These are phyloP conservation scores for Allomyces macrogynus DNA, from an alignment of 192 early-diverging fungal species.

Conservation along the genomic window DNA sequence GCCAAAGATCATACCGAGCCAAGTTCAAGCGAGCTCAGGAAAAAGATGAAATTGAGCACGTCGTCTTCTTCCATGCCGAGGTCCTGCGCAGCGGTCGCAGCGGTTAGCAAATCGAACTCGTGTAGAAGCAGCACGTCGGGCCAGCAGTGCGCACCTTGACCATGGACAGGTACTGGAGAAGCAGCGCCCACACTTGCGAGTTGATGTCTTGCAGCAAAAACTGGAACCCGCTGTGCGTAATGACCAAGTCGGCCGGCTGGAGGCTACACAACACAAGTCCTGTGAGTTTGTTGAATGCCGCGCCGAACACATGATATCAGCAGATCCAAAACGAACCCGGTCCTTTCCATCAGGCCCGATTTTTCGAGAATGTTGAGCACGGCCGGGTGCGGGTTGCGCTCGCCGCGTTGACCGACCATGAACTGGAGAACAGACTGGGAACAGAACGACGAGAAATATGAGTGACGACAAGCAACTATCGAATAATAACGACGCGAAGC, in stretches of 20 bases:
- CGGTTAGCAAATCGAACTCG: background rate
- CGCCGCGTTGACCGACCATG: slow-evolving; percentile 66
- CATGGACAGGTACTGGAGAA: slow-evolving; percentile 79
- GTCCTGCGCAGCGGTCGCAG: too few species aligned
- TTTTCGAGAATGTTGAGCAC: slow-evolving; percentile 49
- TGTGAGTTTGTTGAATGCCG: background rate
- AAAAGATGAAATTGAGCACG: slow-evolving; percentile 82
- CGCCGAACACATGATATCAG: background rate
- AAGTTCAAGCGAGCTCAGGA: slow-evolving; percentile 72
- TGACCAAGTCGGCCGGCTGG: slow-evolving; percentile 24
- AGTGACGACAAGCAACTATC: background rate
- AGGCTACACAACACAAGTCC: slow-evolving; percentile 3
- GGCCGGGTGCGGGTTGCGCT: slow-evolving; percentile 39
- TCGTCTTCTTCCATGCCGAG: slow-evolving; percentile 75
- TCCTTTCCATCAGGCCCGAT: slow-evolving; percentile 51
- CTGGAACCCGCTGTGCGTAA: slow-evolving; percentile 94
- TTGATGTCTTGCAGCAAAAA: slow-evolving; percentile 84
- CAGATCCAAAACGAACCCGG: slow-evolving; percentile 1
- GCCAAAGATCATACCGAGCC: slow-evolving; percentile 31
- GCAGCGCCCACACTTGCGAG: slow-evolving; percentile 87
- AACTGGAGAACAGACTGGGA: slow-evolving; percentile 62
- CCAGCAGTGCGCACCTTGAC: slow-evolving; percentile 44
- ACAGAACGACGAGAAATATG: background rate
- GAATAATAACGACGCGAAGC: background rate
- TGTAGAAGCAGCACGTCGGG: too few species aligned